These are phyloP conservation scores for Pleurostoma richardsiae DNA, from an alignment of 2,329 filamentous ascomycete species.

Conservation along the genomic window DNA sequence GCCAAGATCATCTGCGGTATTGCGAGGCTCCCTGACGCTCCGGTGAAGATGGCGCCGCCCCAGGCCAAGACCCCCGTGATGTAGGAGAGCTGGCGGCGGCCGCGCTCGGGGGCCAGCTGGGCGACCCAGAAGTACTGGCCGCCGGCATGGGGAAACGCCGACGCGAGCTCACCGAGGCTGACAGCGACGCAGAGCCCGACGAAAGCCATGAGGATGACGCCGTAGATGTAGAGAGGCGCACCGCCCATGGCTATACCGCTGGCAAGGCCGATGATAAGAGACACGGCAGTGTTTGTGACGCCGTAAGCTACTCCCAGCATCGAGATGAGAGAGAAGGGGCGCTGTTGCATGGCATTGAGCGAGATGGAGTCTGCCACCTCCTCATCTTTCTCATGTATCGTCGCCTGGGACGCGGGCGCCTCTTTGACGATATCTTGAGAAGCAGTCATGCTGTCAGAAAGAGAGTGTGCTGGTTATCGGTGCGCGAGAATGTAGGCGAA, in stretches of 20 bases:
- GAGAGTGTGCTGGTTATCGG: too few relatives aligned
- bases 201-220: constrained; percentile 15
- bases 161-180: constrained; percentile 19
- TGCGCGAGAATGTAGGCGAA: too few relatives aligned
- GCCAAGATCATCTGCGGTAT: background rate
- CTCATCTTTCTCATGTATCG: too few relatives aligned
- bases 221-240: constrained; percentile 18
- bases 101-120: constrained; percentile 11
- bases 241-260: constrained; percentile 15
- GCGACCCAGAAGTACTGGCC: constrained; percentile 21
- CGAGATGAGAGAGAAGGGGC: constrained; percentile 1
- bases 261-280: constrained; percentile 14
- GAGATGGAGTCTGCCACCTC: too few relatives aligned
- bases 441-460: too few relatives aligned
- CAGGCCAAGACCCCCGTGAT: background rate
- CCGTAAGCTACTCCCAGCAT: constrained; percentile 17
- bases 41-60: background rate
- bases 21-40: background rate
- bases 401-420: too few relatives aligned
- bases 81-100: constrained; percentile 15
- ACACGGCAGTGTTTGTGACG: constrained; percentile 17
- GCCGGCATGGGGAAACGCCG: constrained; percentile 20
- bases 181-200: constrained; percentile 17
- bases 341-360: too few relatives aligned
- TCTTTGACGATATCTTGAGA: too few relatives aligned